Evolutionary conservation across 2,329 filamentous ascomycete genomes (phyloP).

Genomic region (Nannizziopsis arthrosporioides): DNA sequence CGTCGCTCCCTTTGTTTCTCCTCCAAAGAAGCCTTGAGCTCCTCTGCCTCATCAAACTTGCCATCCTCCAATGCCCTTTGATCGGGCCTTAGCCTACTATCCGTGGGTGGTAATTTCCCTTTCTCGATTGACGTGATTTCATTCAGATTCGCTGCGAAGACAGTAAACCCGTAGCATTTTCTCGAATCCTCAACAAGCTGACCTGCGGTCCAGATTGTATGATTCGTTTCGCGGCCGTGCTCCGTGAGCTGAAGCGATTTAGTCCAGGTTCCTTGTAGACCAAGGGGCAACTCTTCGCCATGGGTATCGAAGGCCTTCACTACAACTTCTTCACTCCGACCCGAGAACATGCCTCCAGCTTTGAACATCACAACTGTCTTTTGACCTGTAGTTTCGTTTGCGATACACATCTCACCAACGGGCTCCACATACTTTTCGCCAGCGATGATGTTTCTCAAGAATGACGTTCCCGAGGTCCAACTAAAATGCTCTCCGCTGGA

Average conservation of each 20-base stretch:
- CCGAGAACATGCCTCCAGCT: constrained; percentile 92
- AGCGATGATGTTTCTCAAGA: constrained; percentile 89
- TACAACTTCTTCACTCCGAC: constrained; percentile 77
- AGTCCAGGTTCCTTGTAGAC: constrained; percentile 78
- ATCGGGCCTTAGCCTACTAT: constrained; percentile 73
- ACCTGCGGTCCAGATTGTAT: constrained; percentile 68
- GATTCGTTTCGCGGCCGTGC: constrained; percentile 49
- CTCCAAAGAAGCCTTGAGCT: constrained; percentile 69
- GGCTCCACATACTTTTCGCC: constrained; percentile 98
- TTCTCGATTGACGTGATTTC: constrained; percentile 74
- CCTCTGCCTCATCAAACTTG: constrained; percentile 71
- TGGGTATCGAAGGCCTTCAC: constrained; percentile 60
- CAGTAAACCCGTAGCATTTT: constrained; percentile 76
- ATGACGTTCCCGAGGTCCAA: constrained; percentile 79
- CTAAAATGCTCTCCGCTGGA: constrained; percentile 69
- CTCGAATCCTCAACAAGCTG: constrained; percentile 64
- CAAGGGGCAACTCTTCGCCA: constrained; percentile 53
- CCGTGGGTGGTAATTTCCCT: constrained; percentile 63
- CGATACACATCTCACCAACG: constrained; percentile 74
- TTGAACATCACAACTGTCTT: constrained; percentile 86
- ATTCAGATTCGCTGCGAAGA: constrained; percentile 76
- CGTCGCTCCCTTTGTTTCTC: constrained; percentile 70
- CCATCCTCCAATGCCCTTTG: constrained; percentile 76
- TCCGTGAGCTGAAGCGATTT: constrained; percentile 54
- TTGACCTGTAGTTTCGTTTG: constrained; percentile 71